Percentiles rank a stretch among this genome's conserved stretches.
Conservation (phyloP, 2,329 filamentous ascomycete species). For the Fusarium bactridioides region DNA sequence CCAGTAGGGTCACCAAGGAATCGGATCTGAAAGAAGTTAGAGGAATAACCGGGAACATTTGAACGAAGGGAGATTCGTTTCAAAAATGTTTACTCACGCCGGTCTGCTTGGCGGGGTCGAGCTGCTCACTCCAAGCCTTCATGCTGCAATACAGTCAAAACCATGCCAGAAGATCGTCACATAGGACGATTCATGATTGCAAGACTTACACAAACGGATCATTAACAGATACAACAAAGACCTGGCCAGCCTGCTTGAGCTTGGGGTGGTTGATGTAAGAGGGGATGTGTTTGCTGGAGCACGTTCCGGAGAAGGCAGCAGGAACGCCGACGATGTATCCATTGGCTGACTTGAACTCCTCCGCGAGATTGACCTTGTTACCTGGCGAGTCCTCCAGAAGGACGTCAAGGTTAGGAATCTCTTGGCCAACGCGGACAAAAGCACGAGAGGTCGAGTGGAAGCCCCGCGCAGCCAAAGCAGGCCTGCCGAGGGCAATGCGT, state of each 20-base stretch:
- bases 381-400: constrained; percentile 87
- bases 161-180: background rate
- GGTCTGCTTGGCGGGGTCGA: constrained; percentile 78
- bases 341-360: constrained; percentile 75
- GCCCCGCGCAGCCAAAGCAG: constrained; percentile 43
- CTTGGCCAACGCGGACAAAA: constrained; percentile 79
- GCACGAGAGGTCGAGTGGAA: constrained; percentile 73
- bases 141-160: constrained; percentile 63
- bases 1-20: constrained; percentile 86
- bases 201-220: constrained; percentile 86
- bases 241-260: constrained; percentile 80
- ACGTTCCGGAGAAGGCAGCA: constrained; percentile 72
- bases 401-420: constrained; percentile 78
- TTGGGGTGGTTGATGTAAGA: constrained; percentile 84
- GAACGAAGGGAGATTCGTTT: background rate
- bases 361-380: constrained; percentile 87
- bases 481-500: constrained; percentile 44
- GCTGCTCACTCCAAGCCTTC: constrained; percentile 83
- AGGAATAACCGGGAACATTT: background rate
- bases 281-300: constrained; percentile 76
- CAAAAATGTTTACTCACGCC: constrained; percentile 67
- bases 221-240: constrained; percentile 93
- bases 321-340: constrained; percentile 88
- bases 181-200: background rate
- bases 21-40: constrained; percentile 68